Base-by-base conservation (phyloP, 176 grass and related monocot species). In the Musa acuminata region DNA sequence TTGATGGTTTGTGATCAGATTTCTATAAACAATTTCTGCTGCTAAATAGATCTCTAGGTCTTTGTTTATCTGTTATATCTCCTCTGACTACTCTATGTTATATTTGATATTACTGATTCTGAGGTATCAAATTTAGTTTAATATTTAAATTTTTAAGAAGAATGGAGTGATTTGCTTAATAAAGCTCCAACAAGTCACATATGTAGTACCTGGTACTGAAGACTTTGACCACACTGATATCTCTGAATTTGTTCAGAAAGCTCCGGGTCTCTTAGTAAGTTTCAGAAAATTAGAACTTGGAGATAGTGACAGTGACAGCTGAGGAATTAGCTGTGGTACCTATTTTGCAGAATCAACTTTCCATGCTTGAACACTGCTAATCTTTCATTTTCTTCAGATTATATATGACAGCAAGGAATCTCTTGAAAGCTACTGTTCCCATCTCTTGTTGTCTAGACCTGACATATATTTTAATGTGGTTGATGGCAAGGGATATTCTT, bases 371-470 rank as follows among this genome's bases (percentile, higher is more conserved):
- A 79, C 1, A 73, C 67, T 86, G 60, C 9, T 12, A 59, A 26
- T 77, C 57, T n/a, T 57, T 54, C 5, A 50, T 69, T 80, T 81
- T 77, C 57, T 63, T 81, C 76, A 99, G 95, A 91, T 99, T 75
- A 77, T 94, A 77, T 99, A 99, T 54, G 95, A 88, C 58, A 86
- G 64, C 86, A 94, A 85, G 69, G 90, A 85, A 53, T 86, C 88
- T 78, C 59, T 99, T 66, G 95, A 98, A 82, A 88, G 90, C 78
- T 98, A 98, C 49, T 94, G 95, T 85, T 83, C 90, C 51, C 82
- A 98, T 86, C 73, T 91, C 43, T 82, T 98, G 71, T 84, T 98
- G 75, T 98, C 95, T 85, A 93, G 88, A 83, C 86, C 89, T 82
- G 80, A 87, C 75, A 80, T 93, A 21, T 99, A 99, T 87, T 99